Base-by-base conservation (phyloP, 306 rosid genomes). In the Hylodesmum podocarpum region DNA sequence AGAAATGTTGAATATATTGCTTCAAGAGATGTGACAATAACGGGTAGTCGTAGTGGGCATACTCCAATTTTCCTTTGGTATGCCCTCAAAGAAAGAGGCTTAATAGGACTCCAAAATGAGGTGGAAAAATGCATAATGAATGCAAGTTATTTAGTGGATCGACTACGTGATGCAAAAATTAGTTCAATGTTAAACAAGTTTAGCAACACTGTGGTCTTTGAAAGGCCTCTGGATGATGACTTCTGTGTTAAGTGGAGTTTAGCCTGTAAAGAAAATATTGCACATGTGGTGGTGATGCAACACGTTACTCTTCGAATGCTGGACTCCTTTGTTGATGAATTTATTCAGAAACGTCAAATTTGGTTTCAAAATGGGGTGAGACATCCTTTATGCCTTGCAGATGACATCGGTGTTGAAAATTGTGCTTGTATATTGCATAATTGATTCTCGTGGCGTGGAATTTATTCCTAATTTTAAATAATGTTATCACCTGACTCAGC, bases 21-120 rank as follows among this genome's bases (percentile, higher is more conserved):
- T 54, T 92, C 97, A 15, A 85, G 91, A 65, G 96, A 92, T 63
- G 85, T 81, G 21, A 92, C 93, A 18, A 92, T 92, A 75, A 87
- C 88, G 82, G 93, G 96, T 34, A 90, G 93, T 55, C 86, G 91
- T 57, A 72, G 83, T 14, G 92, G 97, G 28, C 93, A 88, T 81
- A 90, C 91, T 21, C 81, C 93, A 3, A 88, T 91, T 33, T 91
- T 88, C 77, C 79, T 91, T 2, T 92, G 97, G 93, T 88, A 88
- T 74, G 87, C 93, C 61, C 81, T 91, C 9, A 80, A 85, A 87
- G 74, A 15, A 43, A 91, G 78, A 73, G 95, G 96, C 34, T 82
- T 82, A 55, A 63, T 47, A 29, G 93, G 93, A 16, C 81, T 91
- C 53, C 77, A 87, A 54, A 87, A 89, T n/a, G 94, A 89, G 76